phyloP scores from a whole-genome alignment of 257 asterid species.

The Solanum pinnatisectum region DNA sequence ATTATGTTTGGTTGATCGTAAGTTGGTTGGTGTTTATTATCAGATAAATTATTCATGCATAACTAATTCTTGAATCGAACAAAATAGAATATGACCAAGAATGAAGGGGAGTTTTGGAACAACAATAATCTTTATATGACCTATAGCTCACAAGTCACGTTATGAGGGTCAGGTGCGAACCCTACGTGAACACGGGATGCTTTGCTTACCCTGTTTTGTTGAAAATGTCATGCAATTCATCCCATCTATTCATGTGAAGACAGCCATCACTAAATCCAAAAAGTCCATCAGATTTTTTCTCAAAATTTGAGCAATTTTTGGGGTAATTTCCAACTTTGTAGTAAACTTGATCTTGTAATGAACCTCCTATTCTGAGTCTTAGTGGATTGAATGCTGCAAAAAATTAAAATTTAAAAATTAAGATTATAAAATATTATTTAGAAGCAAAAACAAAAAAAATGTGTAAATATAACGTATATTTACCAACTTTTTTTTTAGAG shows the following conservation, averaged over 20 bases:
- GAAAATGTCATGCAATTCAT: slow-evolving; percentile 42
- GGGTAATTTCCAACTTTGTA: slow-evolving; percentile 37
- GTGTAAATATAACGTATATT: neutral
- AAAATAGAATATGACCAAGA: neutral
- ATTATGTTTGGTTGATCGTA: neutral
- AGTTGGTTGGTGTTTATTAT: neutral
- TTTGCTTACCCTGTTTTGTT: slow-evolving; percentile 40
- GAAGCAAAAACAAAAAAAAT: neutral
- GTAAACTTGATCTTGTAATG: slow-evolving; percentile 59
- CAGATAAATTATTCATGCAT: neutral
- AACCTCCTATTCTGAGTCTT: slow-evolving; percentile 67
- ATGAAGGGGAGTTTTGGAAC: neutral
- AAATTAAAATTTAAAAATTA: neutral
- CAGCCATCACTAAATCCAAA: slow-evolving; percentile 64
- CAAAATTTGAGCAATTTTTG: slow-evolving; percentile 45
- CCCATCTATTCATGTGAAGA: slow-evolving; percentile 66
- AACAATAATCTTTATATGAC: too few species aligned
- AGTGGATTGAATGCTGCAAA: slow-evolving; percentile 46
- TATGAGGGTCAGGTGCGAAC: neutral
- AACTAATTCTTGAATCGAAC: neutral
- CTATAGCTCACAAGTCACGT: too few species aligned
- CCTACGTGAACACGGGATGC: neutral
- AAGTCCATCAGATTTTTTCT: slow-evolving; percentile 10
- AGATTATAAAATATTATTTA: neutral
- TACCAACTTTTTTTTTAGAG: neutral